Conservation (phyloP, 768 basidiomycete species). For the Suillus bovinus region DNA sequence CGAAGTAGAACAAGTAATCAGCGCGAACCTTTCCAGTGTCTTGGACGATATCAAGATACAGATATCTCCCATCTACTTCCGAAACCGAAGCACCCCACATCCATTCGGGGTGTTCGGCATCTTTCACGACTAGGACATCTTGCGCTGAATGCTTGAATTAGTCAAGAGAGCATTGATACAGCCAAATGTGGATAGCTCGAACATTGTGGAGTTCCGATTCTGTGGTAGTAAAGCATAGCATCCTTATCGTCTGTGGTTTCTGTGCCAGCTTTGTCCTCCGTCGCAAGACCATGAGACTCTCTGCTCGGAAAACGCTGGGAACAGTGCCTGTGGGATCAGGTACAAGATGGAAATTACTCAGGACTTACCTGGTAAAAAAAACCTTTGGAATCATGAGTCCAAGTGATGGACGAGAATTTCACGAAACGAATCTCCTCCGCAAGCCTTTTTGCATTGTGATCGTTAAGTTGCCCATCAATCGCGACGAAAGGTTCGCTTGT, state of each 20-base stretch:
- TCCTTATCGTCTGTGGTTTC: constrained; percentile 63
- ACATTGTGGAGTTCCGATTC: constrained; percentile 71
- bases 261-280: constrained; percentile 54
- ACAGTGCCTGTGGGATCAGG: neutral
- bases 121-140: constrained; percentile 67
- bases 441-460: constrained; percentile 53
- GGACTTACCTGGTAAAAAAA: constrained; percentile 75
- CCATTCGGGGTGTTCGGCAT: constrained; percentile 63
- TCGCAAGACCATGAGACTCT: constrained; percentile 43
- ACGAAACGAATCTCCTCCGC: constrained; percentile 71
- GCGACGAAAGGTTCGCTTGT: constrained; percentile 57
- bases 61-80: constrained; percentile 64
- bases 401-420: constrained; percentile 72
- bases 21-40: constrained; percentile 62
- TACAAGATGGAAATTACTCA: constrained; percentile 1
- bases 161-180: constrained; percentile 8
- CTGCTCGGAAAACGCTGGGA: constrained; percentile 57
- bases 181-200: constrained; percentile 22
- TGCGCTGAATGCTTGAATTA: constrained; percentile 44
- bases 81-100: constrained; percentile 59
- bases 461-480: constrained; percentile 36
- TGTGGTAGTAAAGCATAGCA: constrained; percentile 78
- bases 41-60: constrained; percentile 51
- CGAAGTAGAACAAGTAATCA: constrained; percentile 3
- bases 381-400: constrained; percentile 79